Evolutionary conservation across 345 rosid genomes (phyloP), one percentile per base, ranked within the genome.

Genomic region (Clausena lansium): DNA sequence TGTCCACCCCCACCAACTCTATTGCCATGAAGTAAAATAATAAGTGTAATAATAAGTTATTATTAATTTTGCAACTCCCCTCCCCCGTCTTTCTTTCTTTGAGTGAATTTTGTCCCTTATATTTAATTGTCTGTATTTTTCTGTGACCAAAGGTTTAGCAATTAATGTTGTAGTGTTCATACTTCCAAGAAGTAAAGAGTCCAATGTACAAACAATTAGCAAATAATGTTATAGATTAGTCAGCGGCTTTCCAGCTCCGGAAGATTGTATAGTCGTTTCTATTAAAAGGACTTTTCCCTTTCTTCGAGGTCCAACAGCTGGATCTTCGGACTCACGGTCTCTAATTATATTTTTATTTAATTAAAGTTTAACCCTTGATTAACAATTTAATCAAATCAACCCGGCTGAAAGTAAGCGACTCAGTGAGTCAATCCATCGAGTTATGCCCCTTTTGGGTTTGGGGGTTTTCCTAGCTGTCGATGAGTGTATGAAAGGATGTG

Each of bases 291-390:
- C 63, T 47, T 10, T 58, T 10, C 27, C 25, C 64, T 47, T 72
- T 76, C 8, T 45, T 52, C 68, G 25, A 39, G 39, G 59, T 22
- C 67, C 38, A 54, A 61, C 80, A 32, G 70, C 73, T 70, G 76
- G 83, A 25, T 75, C 58, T 77, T 20, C 67, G 57, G 62, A 0
- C 19, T 61, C 62, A 17, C 61, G 19, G 27, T 8, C 9, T 3
- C 59, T 1, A 11, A 22, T 38, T 41, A 25, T 1, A n/a, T 30
- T 30, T 35, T 72, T 36, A 19, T 36, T 36, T 6, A 25, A 63
- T 28, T n/a, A 19, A 24, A 13, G 14, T 8, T n/a, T 22, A 35
- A 9, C 10, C 15, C n/a, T n/a, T n/a, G n/a, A n/a, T n/a, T n/a
- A n/a, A n/a, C n/a, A n/a, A n/a, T n/a, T n/a, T n/a, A 19, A 45